phyloP scores from a whole-genome alignment of 2,329 filamentous ascomycete species.

The Rhytidhysteron rufulum region DNA sequence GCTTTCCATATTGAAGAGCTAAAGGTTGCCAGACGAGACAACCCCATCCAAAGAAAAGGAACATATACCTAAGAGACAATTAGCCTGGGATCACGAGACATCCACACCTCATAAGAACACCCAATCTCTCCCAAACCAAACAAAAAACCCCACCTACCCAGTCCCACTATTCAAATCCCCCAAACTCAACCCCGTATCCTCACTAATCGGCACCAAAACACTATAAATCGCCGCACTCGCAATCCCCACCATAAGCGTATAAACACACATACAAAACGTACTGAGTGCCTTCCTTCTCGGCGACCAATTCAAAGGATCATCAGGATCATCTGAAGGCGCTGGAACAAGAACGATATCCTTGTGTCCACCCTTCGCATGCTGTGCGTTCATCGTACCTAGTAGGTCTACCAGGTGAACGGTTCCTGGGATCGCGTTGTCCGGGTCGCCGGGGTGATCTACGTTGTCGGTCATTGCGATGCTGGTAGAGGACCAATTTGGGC shows the following conservation, averaged over 20 bases:
- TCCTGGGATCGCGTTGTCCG: conserved; percentile 25
- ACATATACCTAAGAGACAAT: conserved; percentile 48
- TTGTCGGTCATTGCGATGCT: background rate
- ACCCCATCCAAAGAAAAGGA: conserved; percentile 50
- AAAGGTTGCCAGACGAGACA: conserved; percentile 52
- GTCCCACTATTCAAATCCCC: conserved; percentile 47
- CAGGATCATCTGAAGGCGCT: conserved; percentile 28
- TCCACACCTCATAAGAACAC: no score
- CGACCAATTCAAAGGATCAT: conserved; percentile 34
- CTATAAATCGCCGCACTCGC: conserved; percentile 49
- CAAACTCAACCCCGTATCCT: conserved; percentile 45
- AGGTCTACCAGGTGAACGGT: conserved; percentile 43
- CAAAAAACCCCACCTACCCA: conserved; percentile 35
- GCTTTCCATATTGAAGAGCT: conserved; percentile 51
- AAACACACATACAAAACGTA: conserved; percentile 42
- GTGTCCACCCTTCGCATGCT: conserved; percentile 32
- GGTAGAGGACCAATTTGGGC: background rate
- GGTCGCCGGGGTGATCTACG: background rate
- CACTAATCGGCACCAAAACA: conserved; percentile 46
- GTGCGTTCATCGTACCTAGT: conserved; percentile 31
- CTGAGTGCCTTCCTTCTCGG: conserved; percentile 20
- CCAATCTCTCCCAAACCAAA: background rate
- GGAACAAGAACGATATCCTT: conserved; percentile 42
- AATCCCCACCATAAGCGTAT: conserved; percentile 49
- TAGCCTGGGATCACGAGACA: no score